Base-by-base conservation (phyloP, 129 eudicot genomes). In the Logfia minima region DNA sequence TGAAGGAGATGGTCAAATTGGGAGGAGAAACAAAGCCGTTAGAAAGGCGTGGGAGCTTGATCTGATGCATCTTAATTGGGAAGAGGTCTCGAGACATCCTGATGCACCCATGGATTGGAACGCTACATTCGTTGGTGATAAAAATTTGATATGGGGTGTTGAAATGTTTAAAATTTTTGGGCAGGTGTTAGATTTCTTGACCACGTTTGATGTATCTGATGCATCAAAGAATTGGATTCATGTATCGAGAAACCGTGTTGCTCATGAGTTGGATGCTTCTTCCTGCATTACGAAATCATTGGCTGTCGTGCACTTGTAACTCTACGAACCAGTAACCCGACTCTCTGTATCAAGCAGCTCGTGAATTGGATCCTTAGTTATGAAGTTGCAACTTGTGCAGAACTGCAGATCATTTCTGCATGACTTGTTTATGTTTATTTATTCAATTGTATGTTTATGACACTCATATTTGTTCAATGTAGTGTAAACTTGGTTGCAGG, bases 91-190 rank as follows among this genome's bases (percentile, higher is more conserved):
- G 22, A 69, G 67, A 19, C 99, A 94, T 80, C 99, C 99, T 0
- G 98, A 94, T 81, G 99, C 99, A 21, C 99, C 99, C 0, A 88
- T 94, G 96, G 99, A 94, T 77, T 91, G 99, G 99, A 91, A 94
- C 56, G 96, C 97, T 51, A 79, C 88, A 18, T 94, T 94, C 83
- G 94, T 94, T 75, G 89, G 88, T 22, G 96, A 94, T 53, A 78
- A 81, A 52, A 84, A 82, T 60, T 19, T 82, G 59, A 82, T 94
- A 28, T 94, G 91, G 37, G 99, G 99, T 64, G 96, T 91, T 2
- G 99, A 94, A 76, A 94, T 94, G 98, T 94, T 91, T 67, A 94
- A 89, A 68, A 94, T 94, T 21, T 94, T 94, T 32, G 99, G 99
- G 68, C 99, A 94, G 86, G 99, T 91, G 3, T 72, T 94, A 79